Conservation (phyloP, 2,329 filamentous ascomycete species). For the Diaporthe amygdali region DNA sequence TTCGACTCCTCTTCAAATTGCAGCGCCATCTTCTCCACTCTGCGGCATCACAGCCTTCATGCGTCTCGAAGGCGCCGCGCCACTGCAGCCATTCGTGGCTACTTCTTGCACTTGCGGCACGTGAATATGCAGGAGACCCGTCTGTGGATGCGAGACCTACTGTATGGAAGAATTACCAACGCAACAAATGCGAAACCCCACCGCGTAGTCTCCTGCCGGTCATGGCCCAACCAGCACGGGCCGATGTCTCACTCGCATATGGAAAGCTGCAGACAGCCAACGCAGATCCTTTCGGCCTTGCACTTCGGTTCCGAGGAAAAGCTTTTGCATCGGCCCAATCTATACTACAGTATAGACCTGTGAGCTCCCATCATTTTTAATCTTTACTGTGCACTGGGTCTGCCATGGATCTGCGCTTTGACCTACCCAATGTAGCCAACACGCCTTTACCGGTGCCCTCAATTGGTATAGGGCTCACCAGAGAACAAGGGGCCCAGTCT, state of each 20-base stretch:
- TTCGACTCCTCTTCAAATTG: not conserved
- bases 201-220: not conserved
- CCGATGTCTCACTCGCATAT: not conserved
- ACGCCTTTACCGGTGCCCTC: not conserved
- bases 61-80: not conserved
- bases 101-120: not conserved
- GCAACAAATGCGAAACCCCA: conserved; percentile 5
- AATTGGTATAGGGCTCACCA: not conserved
- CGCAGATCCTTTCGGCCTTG: not conserved
- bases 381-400: not conserved
- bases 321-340: not conserved
- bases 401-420: not conserved
- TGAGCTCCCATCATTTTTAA: not conserved
- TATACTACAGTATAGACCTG: not conserved
- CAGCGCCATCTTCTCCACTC: not conserved
- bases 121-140: not conserved
- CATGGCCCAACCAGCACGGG: not conserved
- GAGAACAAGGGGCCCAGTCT: not conserved
- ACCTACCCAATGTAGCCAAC: not conserved
- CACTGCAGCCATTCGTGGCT: not conserved
- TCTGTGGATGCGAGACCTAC: not conserved
- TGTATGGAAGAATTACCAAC: not conserved
- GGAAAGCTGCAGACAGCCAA: not conserved
- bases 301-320: not conserved
- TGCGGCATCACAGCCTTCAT: not conserved